phyloP scores from a whole-genome alignment of 805 yeast species.

The Jamesozyma rosinii region DNA sequence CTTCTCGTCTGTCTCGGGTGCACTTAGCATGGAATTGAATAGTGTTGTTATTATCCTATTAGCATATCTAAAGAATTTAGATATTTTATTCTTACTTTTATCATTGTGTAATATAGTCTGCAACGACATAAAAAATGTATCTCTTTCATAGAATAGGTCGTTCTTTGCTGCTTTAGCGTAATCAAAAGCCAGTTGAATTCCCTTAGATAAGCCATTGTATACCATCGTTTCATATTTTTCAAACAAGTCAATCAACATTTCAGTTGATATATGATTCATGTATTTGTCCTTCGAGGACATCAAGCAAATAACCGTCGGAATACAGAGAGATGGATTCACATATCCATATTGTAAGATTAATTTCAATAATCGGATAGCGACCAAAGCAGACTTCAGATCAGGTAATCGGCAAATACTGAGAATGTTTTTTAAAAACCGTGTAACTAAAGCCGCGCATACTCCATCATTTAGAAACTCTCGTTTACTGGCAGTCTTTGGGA shows the following conservation, averaged over 20 bases:
- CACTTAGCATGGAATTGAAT: conserved; percentile 1
- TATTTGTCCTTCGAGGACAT: conserved; percentile 42
- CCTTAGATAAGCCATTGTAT: conserved; percentile 56
- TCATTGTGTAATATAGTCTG: conserved; percentile 13
- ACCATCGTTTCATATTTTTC: conserved; percentile 65
- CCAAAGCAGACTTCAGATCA: conserved; percentile 38
- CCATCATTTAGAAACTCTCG: conserved; percentile 51
- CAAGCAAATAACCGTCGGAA: conserved; percentile 62
- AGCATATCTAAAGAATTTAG: conserved; percentile 13
- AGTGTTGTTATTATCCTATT: conserved; percentile 9
- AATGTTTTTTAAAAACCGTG: conserved; percentile 45
- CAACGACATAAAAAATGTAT: conserved; percentile 9
- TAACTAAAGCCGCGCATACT: conserved; percentile 63
- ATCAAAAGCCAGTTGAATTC: conserved; percentile 44
- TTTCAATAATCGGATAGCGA: conserved; percentile 48
- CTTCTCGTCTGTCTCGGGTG: conserved; percentile 1
- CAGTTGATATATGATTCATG: conserved; percentile 41
- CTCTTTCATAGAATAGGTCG: conserved; percentile 8
- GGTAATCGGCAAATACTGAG: conserved; percentile 41
- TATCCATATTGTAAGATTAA: conserved; percentile 55
- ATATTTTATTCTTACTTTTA: conserved; percentile 16
- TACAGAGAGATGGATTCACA: conserved; percentile 63
- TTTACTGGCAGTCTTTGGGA: conserved; percentile 32
- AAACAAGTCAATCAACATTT: conserved; percentile 46
- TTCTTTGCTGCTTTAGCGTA: conserved; percentile 25